These are phyloP conservation scores for Picea sitchensis DNA, from an alignment of 75 land plant genomes.

Conservation along the genomic window DNA sequence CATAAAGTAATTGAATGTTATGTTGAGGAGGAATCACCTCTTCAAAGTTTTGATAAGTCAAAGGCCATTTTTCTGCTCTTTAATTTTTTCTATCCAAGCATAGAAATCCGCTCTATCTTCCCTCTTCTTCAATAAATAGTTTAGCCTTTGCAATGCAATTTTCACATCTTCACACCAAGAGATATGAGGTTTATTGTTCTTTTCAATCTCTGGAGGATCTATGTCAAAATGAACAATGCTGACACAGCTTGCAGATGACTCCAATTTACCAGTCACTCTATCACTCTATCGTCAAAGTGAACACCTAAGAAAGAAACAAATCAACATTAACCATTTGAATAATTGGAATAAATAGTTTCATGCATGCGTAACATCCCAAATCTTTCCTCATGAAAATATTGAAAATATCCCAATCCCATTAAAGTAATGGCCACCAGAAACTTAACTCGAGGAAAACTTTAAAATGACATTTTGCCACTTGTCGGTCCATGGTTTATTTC, in stretches of 20 bases:
- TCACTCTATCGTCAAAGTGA: slow-evolving; percentile 31
- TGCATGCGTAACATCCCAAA: slow-evolving; percentile 93
- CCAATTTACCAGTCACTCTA: slow-evolving; percentile 93
- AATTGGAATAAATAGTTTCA: slow-evolving; percentile 92
- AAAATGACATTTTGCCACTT: too few relatives aligned
- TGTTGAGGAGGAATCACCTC: slow-evolving; percentile 82
- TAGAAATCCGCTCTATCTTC: slow-evolving; percentile 39
- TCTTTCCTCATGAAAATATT: slow-evolving; percentile 43
- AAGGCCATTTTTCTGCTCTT: slow-evolving; percentile 72
- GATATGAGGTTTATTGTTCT: slow-evolving; percentile 97
- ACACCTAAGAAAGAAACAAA: slow-evolving; percentile 55
- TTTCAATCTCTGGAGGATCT: slow-evolving; percentile 92
- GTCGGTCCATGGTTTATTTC: too few relatives aligned
- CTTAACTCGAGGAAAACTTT: too few relatives aligned
- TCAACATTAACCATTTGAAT: slow-evolving; percentile 74
- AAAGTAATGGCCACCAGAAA: background rate
- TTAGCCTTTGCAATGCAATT: slow-evolving; percentile 39
- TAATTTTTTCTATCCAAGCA: slow-evolving; percentile 63
- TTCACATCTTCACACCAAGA: slow-evolving; percentile 80
- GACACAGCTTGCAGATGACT: slow-evolving; percentile 84
- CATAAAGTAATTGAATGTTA: slow-evolving; percentile 75
- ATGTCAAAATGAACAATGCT: slow-evolving; percentile 96
- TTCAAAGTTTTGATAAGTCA: slow-evolving; percentile 54
- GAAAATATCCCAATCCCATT: slow-evolving; percentile 81
- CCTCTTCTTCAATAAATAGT: too few relatives aligned